Evolutionary conservation across 2,329 filamentous ascomycete genomes (phyloP).

Genomic region (Rugonectria rugulosa): DNA sequence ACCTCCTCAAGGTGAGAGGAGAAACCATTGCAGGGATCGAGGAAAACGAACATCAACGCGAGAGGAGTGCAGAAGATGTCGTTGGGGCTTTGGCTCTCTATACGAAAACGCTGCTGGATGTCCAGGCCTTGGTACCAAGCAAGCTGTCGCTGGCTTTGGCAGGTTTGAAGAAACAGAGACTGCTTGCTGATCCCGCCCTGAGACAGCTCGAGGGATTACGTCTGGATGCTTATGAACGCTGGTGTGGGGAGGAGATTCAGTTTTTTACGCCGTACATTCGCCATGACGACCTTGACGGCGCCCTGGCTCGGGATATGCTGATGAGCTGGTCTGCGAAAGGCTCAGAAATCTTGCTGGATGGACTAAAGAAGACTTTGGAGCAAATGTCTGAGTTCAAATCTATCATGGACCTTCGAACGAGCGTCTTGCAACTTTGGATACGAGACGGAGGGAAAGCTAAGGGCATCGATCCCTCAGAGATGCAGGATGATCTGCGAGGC

Average conservation of each 20-base stretch:
- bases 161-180: constrained; percentile 71
- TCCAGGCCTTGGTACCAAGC: constrained; percentile 77
- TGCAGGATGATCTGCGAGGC: constrained; percentile 73
- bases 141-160: constrained; percentile 74
- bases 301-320: constrained; percentile 67
- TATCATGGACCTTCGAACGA: constrained; percentile 73
- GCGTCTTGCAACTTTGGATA: constrained; percentile 79
- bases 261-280: constrained; percentile 89
- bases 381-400: constrained; percentile 70
- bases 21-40: constrained; percentile 74
- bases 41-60: constrained; percentile 51
- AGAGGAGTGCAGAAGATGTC: constrained; percentile 56
- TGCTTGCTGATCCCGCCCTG: constrained; percentile 77
- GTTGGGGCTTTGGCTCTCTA: constrained; percentile 75
- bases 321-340: constrained; percentile 69
- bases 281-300: constrained; percentile 75
- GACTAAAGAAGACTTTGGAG: constrained; percentile 66
- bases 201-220: constrained; percentile 73
- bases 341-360: constrained; percentile 66
- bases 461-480: constrained; percentile 71
- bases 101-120: constrained; percentile 77
- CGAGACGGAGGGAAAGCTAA: constrained; percentile 68
- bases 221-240: constrained; percentile 78
- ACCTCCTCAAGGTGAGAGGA: constrained; percentile 78
- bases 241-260: constrained; percentile 83